Conservation (phyloP, 1,139 yeast genomes). For the Hemisphaericaspora xylanilytica region DNA sequence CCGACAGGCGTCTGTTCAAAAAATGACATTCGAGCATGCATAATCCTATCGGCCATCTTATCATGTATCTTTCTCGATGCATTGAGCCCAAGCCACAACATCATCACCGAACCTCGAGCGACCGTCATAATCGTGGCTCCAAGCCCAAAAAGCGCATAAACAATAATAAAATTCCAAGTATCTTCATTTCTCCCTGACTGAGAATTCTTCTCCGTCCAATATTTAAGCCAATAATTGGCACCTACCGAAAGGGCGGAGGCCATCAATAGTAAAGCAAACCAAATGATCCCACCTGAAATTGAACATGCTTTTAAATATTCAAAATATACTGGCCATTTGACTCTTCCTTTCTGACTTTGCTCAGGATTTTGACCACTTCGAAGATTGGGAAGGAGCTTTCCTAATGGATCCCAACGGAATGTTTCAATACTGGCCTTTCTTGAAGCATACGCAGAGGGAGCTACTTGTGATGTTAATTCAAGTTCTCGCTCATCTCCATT, state of each 20-base stretch:
- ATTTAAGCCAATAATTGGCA: conserved; percentile 27
- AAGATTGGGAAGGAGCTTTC: conserved; percentile 23
- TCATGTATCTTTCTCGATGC: conserved; percentile 31
- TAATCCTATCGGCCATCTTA: conserved; percentile 26
- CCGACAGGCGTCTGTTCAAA: conserved; percentile 38
- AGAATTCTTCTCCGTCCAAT: conserved; percentile 32
- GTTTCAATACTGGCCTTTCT: conserved; percentile 33
- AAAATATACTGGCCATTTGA: conserved; percentile 26
- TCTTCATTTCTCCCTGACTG: conserved; percentile 20
- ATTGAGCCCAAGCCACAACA: conserved; percentile 27
- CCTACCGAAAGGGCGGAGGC: conserved; percentile 22
- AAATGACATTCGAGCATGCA: conserved; percentile 35
- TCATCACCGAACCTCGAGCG: conserved; percentile 25
- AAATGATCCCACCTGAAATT: conserved; percentile 21
- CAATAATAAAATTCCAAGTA: conserved; percentile 23
- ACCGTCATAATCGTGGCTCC: conserved; percentile 24
- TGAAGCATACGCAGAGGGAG: conserved; percentile 1
- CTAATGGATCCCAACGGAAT: conserved; percentile 31
- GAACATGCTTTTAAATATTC: conserved; percentile 33
- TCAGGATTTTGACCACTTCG: conserved; percentile 25
- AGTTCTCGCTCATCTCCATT: conserved; percentile 6
- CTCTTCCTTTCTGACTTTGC: conserved; percentile 25
- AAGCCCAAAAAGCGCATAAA: conserved; percentile 25
- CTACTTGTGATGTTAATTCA: conserved; percentile 1
- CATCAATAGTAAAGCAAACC: conserved; percentile 20